Conservation (phyloP, 73 alveolate genomes). For the Symbiodinium pilosum region DNA sequence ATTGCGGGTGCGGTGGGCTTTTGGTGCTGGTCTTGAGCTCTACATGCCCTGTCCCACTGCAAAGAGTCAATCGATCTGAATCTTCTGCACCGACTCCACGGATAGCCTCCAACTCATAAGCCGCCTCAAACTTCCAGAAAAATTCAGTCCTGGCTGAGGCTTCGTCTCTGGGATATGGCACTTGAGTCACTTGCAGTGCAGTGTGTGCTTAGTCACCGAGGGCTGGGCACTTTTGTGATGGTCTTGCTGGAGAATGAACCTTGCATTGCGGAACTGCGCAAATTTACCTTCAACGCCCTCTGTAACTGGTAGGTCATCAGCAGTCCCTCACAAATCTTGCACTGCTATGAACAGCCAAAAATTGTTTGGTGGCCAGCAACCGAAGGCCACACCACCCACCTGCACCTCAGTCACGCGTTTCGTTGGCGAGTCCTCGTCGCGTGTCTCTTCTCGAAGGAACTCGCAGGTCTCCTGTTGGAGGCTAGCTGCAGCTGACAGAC, state of each 20-base stretch:
- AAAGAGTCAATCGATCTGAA: not conserved
- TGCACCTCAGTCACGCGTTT: not conserved
- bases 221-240: not conserved
- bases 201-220: not conserved
- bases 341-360: too few relatives aligned
- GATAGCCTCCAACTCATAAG: constrained; percentile 5
- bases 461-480: not conserved
- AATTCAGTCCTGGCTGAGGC: not conserved
- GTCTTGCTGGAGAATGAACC: constrained; percentile 20
- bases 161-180: too few relatives aligned
- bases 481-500: too few relatives aligned
- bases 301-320: too few relatives aligned
- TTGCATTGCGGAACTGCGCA: too few relatives aligned
- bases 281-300: too few relatives aligned
- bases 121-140: not conserved
- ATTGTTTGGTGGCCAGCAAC: not conserved
- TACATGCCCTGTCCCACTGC: not conserved
- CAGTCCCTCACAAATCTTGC: too few relatives aligned
- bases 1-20: not conserved
- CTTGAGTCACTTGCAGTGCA: too few relatives aligned
- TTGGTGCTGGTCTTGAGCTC: constrained; percentile 4
- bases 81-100: constrained; percentile 23
- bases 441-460: not conserved
- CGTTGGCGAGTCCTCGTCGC: constrained; percentile 1
- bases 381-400: not conserved